Base-by-base conservation (phyloP, 2,329 filamentous ascomycete species). In the Podosphaera xanthii region DNA sequence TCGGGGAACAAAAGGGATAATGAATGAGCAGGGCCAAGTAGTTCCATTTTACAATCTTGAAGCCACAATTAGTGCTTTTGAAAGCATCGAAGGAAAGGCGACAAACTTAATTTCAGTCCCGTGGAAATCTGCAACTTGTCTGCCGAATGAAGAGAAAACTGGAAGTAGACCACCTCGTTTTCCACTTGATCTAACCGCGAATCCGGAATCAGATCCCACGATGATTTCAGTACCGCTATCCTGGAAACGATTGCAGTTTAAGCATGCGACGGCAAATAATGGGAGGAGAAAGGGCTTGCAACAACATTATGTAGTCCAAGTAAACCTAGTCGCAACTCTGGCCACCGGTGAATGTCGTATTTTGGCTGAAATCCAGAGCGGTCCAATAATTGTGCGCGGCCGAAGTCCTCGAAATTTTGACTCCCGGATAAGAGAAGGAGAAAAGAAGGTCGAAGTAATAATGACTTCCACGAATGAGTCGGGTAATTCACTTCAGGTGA, bases 91-190 rank as follows among this genome's bases (percentile, higher is more conserved):
- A 69, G 87, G 87, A 56, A 94, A 94, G 67, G 67, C 81, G 0
- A 91, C 94, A 4, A 94, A 96, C 72, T 94, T 97, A 62, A 96
- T 97, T 61, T 92, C 86, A 0, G 92, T 97, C 55, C 91, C 91
- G 0, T 96, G 91, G 90, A 96, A 96, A 74, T 94, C 67, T 4
- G 62, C 65, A 31, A 63, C 61, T 30, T 61, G 59, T 33, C 62
- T 61, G 4, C 61, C 63, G 2, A 64, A 62, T 4, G 66, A 69
- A 46, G 69, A 71, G 46, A 66, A 67, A 61, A 61, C 63, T 79
- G 65, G 78, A 76, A 62, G 71, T 22, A 72, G 77, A 2, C 81
- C 81, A 42, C 75, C 78, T 0, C 74, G 75, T 59, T 72, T 80
- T 52, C 70, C 75, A 0, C 68, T 84, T 34, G 80, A 83, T 64